Evolutionary conservation across 108 stramenopile species (phyloP).

Genomic region (Mediolabrus comicus): DNA sequence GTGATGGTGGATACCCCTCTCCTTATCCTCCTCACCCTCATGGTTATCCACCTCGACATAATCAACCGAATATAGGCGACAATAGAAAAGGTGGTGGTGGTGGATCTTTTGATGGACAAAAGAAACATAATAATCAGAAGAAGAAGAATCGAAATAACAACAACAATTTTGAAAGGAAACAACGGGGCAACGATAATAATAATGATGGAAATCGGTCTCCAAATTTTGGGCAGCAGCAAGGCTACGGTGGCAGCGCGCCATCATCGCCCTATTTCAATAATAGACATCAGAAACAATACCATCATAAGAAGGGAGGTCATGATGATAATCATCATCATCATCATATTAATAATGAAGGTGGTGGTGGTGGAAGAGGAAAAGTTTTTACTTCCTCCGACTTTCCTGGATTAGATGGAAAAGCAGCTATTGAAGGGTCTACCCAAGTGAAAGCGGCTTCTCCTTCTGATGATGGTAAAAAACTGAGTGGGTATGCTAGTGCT

Average conservation of each 20-base stretch:
- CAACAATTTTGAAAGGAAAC: neutral
- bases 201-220: neutral
- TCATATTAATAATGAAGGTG: too few relatives aligned
- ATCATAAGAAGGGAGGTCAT: conserved; percentile 12
- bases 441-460: neutral
- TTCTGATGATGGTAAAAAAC: neutral
- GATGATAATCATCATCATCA: neutral
- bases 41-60: neutral
- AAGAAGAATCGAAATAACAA: neutral
- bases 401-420: conserved; percentile 32
- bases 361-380: conserved; percentile 8
- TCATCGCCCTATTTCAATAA: conserved; percentile 14
- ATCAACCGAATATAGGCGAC: neutral
- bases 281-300: conserved; percentile 15
- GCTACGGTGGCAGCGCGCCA: neutral
- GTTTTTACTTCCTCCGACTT: conserved; percentile 42
- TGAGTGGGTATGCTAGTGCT: conserved; percentile 43
- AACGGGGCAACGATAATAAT: neutral
- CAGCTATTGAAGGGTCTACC: neutral
- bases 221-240: conserved; percentile 1
- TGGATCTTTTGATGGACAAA: neutral
- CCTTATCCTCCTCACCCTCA: neutral
- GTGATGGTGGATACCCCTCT: conserved; percentile 2
- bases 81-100: neutral
- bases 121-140: neutral